A percentile compares a stretch with the other conserved stretches of the same genome.
Conservation (phyloP, 1,284 basidiomycete species). For the Ustilago cynodontis region DNA sequence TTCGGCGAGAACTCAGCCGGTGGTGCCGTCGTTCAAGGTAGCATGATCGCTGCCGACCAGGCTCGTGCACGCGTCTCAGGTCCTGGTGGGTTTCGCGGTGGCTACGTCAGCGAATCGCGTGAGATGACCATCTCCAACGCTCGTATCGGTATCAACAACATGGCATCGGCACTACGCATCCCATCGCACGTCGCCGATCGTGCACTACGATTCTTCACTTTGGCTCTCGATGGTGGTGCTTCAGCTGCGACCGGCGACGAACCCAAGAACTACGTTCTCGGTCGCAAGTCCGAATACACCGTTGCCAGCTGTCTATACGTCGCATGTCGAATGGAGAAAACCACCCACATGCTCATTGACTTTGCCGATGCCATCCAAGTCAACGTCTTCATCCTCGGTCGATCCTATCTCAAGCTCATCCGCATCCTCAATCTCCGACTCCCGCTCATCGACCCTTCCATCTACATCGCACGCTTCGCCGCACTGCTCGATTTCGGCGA, state of each 20-base stretch:
- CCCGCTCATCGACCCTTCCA: conserved; percentile 92
- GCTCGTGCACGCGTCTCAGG: conserved; percentile 72
- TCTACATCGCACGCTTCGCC: conserved; percentile 96
- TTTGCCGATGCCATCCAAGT: conserved; percentile 78
- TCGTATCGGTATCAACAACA: conserved; percentile 82
- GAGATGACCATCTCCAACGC: conserved; percentile 92
- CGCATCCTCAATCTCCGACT: conserved; percentile 86
- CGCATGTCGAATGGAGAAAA: conserved; percentile 89
- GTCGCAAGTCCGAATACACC: conserved; percentile 90
- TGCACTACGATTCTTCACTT: conserved; percentile 88
- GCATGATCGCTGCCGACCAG: conserved; percentile 90
- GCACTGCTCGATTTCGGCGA: conserved; percentile 97
- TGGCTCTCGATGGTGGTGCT: conserved; percentile 83
- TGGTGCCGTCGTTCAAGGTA: conserved; percentile 93
- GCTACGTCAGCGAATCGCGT: conserved; percentile 71
- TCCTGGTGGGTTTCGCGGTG: conserved; percentile 64
- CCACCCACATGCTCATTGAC: conserved; percentile 97
- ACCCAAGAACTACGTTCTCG: conserved; percentile 71
- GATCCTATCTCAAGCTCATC: conserved; percentile 94
- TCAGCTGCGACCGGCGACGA: conserved; percentile 57
- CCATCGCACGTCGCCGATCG: conserved; percentile 83
- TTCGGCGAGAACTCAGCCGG: conserved; percentile 94
- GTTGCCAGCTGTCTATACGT: conserved; percentile 96
- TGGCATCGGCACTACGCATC: conserved; percentile 82
- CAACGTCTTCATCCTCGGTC: conserved; percentile 96